A percentile compares a stretch with the other conserved stretches of the same genome.
Evolutionary conservation across 306 rosid genomes (phyloP).

Genomic region (Corylus avellana): DNA sequence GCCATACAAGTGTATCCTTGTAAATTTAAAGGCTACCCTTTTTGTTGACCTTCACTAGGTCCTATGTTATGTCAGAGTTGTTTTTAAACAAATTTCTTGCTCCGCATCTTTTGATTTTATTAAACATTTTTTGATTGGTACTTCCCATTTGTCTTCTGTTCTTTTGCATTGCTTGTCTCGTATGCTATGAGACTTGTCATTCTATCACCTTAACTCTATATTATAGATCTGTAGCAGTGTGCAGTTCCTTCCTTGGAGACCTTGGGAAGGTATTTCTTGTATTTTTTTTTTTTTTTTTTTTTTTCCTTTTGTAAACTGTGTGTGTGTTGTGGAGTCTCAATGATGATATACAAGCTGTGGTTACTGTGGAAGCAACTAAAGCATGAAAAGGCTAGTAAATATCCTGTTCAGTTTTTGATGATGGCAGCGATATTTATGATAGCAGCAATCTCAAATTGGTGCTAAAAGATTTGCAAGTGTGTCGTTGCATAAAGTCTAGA

Average conservation of each 20-base stretch:
- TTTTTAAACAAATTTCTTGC: conserved; percentile 7
- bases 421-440: background rate
- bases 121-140: background rate
- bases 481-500: background rate
- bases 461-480: background rate
- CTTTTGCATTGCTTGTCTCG: conserved; percentile 8
- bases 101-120: background rate
- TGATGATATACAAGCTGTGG: background rate
- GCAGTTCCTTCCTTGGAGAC: conserved; percentile 96
- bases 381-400: background rate
- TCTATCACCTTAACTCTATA: conserved; percentile 54
- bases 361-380: background rate
- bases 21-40: background rate
- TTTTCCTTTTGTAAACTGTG: background rate
- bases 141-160: conserved; percentile 10
- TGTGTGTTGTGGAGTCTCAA: background rate
- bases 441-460: background rate
- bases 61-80: conserved; percentile 13
- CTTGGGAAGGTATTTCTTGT: conserved; percentile 79
- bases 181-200: conserved; percentile 13
- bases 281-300: conserved; percentile 13
- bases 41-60: conserved; percentile 21
- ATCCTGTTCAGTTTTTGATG: too few species aligned
- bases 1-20: conserved; percentile 92
- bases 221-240: conserved; percentile 80